Conservation (phyloP, 2,329 filamentous ascomycete genomes). For the Bipolaris oryzae region DNA sequence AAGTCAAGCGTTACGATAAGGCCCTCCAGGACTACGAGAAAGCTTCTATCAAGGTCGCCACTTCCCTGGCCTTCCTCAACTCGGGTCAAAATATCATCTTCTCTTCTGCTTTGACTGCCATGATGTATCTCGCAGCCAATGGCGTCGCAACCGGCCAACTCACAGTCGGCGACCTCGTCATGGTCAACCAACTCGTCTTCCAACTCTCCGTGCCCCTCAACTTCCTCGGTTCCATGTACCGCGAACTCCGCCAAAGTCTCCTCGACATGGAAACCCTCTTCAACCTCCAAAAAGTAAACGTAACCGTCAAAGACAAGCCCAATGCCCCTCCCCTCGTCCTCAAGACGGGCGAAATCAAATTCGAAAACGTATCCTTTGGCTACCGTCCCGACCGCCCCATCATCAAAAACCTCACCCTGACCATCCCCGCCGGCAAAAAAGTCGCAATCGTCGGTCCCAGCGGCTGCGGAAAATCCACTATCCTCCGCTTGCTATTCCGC, state of each 20-base stretch:
- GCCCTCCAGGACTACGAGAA: constrained; percentile 86
- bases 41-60: constrained; percentile 95
- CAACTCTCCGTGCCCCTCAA: constrained; percentile 96
- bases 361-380: constrained; percentile 93
- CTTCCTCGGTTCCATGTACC: constrained; percentile 97
- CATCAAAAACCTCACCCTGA: constrained; percentile 80
- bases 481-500: constrained; percentile 87
- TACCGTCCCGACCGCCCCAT: constrained; percentile 89
- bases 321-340: constrained; percentile 76
- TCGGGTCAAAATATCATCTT: constrained; percentile 97
- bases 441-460: constrained; percentile 94
- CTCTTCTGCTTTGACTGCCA: constrained; percentile 86
- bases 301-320: constrained; percentile 78
- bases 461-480: constrained; percentile 94
- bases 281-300: constrained; percentile 95
- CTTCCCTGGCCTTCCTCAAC: constrained; percentile 90
- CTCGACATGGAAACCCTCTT: constrained; percentile 99
- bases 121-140: constrained; percentile 97
- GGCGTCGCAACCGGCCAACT: constrained; percentile 81
- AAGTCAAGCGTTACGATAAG: constrained; percentile 87
- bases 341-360: constrained; percentile 84
- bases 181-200: constrained; percentile 99
- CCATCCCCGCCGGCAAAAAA: constrained; percentile 94
- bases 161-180: constrained; percentile 94
- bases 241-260: constrained; percentile 90